Percentiles rank a stretch among this genome's conserved stretches.
These are phyloP conservation scores for Taxawa tesnikishii DNA, from an alignment of 2,329 filamentous ascomycete species.

Conservation along the genomic window DNA sequence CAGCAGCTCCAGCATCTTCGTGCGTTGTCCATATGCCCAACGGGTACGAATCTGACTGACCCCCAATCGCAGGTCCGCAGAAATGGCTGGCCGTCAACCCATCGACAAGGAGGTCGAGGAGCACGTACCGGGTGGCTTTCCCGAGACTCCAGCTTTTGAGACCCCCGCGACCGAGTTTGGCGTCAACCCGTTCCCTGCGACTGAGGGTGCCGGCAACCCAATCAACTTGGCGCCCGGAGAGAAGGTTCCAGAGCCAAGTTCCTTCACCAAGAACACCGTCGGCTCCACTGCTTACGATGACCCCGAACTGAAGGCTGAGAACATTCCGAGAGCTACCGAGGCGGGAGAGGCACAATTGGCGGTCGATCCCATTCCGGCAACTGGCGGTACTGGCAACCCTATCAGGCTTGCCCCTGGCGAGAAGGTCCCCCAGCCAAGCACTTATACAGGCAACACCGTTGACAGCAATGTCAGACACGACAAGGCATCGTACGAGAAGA, in stretches of 20 bases:
- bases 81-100: conserved; percentile 54
- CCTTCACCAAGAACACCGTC: conserved; percentile 57
- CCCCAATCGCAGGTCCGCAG: conserved; percentile 56
- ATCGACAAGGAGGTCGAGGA: conserved; percentile 36
- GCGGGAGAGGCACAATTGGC: conserved; percentile 34
- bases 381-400: conserved; percentile 55
- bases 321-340: conserved; percentile 12
- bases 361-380: conserved; percentile 44
- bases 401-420: conserved; percentile 69
- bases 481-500: conserved; percentile 75
- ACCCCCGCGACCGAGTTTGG: conserved; percentile 41
- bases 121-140: conserved; percentile 55
- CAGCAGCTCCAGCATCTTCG: conserved; percentile 56
- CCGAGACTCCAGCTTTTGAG: conserved; percentile 41
- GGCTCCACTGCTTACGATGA: conserved; percentile 54
- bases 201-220: conserved; percentile 57
- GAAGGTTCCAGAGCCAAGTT: conserved; percentile 58
- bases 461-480: conserved; percentile 55
- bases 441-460: conserved; percentile 57
- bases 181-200: conserved; percentile 48
- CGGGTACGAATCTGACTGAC: conserved; percentile 40
- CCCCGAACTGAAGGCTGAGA: conserved; percentile 38
- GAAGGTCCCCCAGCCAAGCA: conserved; percentile 57
- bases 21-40: conserved; percentile 4
- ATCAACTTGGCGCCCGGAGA: conserved; percentile 68